Percentiles rank a stretch among this genome's conserved stretches.
Evolutionary conservation across 2,329 filamentous ascomycete species (phyloP).

Genomic region (Trematosphaeria pertusa): DNA sequence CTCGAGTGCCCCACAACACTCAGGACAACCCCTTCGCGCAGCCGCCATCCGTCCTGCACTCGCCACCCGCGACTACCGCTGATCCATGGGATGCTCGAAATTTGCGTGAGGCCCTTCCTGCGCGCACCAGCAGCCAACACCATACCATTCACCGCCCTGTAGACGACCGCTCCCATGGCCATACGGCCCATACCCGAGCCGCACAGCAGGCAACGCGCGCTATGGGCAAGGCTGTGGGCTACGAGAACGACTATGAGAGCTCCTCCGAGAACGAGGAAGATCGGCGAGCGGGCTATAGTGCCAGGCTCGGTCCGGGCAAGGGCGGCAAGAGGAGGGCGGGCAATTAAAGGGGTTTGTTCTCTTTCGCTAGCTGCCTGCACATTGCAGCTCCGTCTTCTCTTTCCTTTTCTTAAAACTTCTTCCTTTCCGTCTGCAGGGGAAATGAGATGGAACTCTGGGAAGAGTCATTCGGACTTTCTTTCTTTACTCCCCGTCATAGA

Average conservation of each 20-base stretch:
- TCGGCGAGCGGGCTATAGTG: conserved; percentile 3
- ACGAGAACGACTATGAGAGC: conserved; percentile 21
- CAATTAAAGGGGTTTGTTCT: neutral
- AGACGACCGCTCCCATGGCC: conserved; percentile 2
- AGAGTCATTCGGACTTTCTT: too few relatives aligned
- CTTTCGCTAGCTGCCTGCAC: neutral
- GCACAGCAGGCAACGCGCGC: conserved; percentile 27
- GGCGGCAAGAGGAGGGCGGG: neutral
- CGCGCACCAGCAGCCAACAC: conserved; percentile 11
- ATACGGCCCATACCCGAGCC: conserved; percentile 4
- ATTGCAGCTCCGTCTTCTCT: neutral
- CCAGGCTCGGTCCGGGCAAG: conserved; percentile 3
- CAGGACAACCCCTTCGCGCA: conserved; percentile 23
- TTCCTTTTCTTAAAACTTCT: too few relatives aligned
- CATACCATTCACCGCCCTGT: conserved; percentile 17
- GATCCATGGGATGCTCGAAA: conserved; percentile 37
- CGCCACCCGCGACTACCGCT: conserved; percentile 7
- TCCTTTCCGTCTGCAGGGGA: too few relatives aligned
- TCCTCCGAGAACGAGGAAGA: conserved; percentile 7
- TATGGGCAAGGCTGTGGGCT: conserved; percentile 19
- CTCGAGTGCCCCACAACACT: conserved; percentile 14
- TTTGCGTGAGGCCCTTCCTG: conserved; percentile 27
- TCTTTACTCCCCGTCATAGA: too few relatives aligned
- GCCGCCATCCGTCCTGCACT: conserved; percentile 4
- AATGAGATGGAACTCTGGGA: too few relatives aligned